Evolutionary conservation across 2,329 filamentous ascomycete genomes (phyloP).

Genomic region (Juglanconis juglandina): DNA sequence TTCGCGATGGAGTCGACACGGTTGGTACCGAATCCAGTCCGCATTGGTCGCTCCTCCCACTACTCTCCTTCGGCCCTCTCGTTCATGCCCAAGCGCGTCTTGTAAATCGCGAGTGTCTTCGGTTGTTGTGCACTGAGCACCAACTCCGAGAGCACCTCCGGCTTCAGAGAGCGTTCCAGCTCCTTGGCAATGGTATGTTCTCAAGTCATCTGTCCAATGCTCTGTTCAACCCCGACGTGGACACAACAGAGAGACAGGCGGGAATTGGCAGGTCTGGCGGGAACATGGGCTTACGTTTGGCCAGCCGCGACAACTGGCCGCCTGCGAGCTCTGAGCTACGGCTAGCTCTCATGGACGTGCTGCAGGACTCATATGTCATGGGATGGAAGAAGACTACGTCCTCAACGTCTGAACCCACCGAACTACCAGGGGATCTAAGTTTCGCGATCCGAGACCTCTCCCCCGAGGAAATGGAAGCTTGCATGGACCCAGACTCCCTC

Average conservation of each 20-base stretch:
- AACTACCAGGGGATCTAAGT: constrained; percentile 67
- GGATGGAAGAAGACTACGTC: constrained; percentile 19
- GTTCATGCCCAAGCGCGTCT: constrained; percentile 71
- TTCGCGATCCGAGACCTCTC: constrained; percentile 83
- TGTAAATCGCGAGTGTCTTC: constrained; percentile 72
- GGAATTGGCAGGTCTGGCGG: constrained; percentile 68
- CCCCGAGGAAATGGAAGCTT: constrained; percentile 73
- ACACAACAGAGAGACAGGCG: constrained; percentile 69
- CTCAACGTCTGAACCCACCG: constrained; percentile 29
- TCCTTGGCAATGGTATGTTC: constrained; percentile 83
- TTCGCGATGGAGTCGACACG: constrained; percentile 5
- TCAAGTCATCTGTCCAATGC: constrained; percentile 75
- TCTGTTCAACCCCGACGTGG: constrained; percentile 79
- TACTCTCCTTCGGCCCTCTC: constrained; percentile 73
- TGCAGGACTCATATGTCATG: constrained; percentile 34
- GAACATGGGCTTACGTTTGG: constrained; percentile 77
- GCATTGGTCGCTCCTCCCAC: constrained; percentile 59
- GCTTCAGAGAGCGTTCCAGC: constrained; percentile 74
- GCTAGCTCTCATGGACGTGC: constrained; percentile 79
- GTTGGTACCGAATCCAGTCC: constrained; percentile 37
- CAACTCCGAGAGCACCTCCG: constrained; percentile 68
- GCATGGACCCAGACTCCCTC: constrained; percentile 77
- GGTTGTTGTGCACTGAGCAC: constrained; percentile 71
- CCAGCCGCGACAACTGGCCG: constrained; percentile 81
- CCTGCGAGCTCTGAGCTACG: constrained; percentile 92